These are phyloP conservation scores for Trichoderma sp. DNA, from an alignment of 2,329 filamentous ascomycete genomes.

Conservation along the genomic window DNA sequence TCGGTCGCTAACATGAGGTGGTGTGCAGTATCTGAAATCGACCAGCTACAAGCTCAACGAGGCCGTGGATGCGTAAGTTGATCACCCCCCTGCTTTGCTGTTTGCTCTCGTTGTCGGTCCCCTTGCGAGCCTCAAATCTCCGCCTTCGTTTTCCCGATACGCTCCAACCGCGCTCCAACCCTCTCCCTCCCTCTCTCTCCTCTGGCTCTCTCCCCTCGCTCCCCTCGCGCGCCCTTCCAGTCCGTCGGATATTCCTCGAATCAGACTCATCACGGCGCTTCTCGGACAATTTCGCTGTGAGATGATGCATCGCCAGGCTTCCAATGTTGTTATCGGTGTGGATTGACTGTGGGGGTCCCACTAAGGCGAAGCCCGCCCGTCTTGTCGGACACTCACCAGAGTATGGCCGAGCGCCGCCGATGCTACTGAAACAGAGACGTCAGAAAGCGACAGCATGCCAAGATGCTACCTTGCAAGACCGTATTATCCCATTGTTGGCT, in stretches of 20 bases:
- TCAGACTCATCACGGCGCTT: conserved; percentile 19
- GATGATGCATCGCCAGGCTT: conserved; percentile 21
- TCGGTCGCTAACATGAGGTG: conserved; percentile 13
- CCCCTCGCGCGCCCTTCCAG: background rate
- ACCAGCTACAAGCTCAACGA: conserved; percentile 50
- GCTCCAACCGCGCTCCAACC: no score
- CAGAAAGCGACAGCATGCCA: conserved; percentile 18
- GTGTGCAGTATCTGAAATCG: conserved; percentile 45
- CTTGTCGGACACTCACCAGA: conserved; percentile 31
- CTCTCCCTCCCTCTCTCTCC: no score
- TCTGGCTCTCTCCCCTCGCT: background rate
- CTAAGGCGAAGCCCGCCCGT: conserved; percentile 30
- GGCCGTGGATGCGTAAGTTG: conserved; percentile 57
- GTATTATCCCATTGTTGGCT: conserved; percentile 13
- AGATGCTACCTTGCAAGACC: conserved; percentile 17
- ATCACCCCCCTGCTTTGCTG: background rate
- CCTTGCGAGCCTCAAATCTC: conserved; percentile 4
- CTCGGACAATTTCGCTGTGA: conserved; percentile 27
- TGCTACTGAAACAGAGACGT: conserved; percentile 32
- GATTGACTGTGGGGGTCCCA: conserved; percentile 32
- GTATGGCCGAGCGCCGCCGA: conserved; percentile 40
- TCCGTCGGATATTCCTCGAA: conserved; percentile 18
- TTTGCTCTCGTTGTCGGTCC: background rate
- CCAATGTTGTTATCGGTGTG: conserved; percentile 23
- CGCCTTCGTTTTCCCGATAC: conserved; percentile 5